Evolutionary conservation across 768 basidiomycete genomes (phyloP).

Genomic region (Sporobolomyces phaffii): DNA sequence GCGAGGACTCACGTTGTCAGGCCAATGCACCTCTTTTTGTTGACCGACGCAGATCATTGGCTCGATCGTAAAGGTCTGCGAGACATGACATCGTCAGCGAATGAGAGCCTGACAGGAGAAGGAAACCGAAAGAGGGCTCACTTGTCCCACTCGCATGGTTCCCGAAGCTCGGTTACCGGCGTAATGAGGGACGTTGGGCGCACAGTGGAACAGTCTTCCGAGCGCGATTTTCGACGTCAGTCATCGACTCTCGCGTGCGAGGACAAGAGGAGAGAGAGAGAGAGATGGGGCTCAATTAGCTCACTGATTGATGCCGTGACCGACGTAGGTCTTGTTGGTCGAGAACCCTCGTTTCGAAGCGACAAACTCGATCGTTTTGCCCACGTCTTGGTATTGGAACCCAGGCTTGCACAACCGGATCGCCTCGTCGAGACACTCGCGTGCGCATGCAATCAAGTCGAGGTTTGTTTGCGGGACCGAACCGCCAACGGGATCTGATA

Average conservation of each 20-base stretch:
- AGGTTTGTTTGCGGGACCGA: conserved; percentile 63
- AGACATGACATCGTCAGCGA: no score
- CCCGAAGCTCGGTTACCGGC: conserved; percentile 35
- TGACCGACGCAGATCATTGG: conserved; percentile 41
- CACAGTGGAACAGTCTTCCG: conserved; percentile 37
- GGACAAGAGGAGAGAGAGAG: no score
- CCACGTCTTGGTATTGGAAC: conserved; percentile 77
- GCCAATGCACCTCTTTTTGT: conserved; percentile 40
- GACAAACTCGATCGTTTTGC: conserved; percentile 79
- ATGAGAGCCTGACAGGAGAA: background rate
- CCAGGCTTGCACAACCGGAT: conserved; percentile 94
- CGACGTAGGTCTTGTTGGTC: conserved; percentile 64
- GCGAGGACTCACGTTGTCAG: conserved; percentile 37
- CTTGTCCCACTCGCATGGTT: conserved; percentile 27
- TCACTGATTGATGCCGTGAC: conserved; percentile 42
- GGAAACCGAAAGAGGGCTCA: background rate
- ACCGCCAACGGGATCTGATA: conserved; percentile 44
- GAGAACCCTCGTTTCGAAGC: conserved; percentile 76
- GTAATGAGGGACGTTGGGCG: conserved; percentile 41
- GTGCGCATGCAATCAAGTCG: conserved; percentile 73
- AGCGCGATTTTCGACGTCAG: background rate
- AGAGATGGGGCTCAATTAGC: no score
- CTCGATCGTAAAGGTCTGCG: conserved; percentile 43
- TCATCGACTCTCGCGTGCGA: background rate
- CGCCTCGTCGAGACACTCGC: conserved; percentile 76